Base-by-base conservation (phyloP, 305 asterid genomes). In the Fraxinus paxiana region DNA sequence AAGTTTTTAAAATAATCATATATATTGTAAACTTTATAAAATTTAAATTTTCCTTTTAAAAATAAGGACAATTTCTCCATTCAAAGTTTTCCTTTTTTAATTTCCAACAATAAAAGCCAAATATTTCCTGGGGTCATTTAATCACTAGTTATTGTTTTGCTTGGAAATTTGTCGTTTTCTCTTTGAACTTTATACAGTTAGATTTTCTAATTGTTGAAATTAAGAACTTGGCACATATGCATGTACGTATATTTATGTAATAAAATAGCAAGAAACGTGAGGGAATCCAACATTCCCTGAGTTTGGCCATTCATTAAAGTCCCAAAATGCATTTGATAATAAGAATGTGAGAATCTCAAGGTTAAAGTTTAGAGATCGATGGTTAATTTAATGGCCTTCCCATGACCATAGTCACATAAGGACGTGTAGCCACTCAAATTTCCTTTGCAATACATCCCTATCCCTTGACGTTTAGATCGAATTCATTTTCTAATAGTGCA, bases 231-330 rank as follows among this genome's bases (percentile, higher is more conserved):
- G 31, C 70, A 61, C 70, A 22, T 8, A 61, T 61, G 31, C 31
- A 61, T 24, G 71, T 22, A 63, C 8, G 30, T 63, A 26, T 6
- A 63, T 10, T 8, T 24, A 3, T 24, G 4, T 63, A 8, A 24
- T 63, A 34, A 73, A 67, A 51, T n/a, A 30, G 38, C 41, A 72
- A 79, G 80, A 75, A 4, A 63, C 72, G 6, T 24, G 76, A 83
- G 80, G 85, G 88, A 86, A 88, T 84, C 89, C 86, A 85, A 87
- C 89, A 86, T 88, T 84, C 89, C 61, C 86, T 81, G 85, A 81
- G 86, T 81, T 86, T 77, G 77, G 80, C 83, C 87, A 83, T 88
- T 83, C 87, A 59, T 81, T 41, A 88, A 79, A 82, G 77, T 65
- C 83, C 85, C 84, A 81, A 82, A 79, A 10, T n/a, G 77, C 24